Percentiles rank a stretch among this genome's conserved stretches.
Evolutionary conservation across 208 protist genomes (phyloP).

Genomic region (Crithidia bombi): DNA sequence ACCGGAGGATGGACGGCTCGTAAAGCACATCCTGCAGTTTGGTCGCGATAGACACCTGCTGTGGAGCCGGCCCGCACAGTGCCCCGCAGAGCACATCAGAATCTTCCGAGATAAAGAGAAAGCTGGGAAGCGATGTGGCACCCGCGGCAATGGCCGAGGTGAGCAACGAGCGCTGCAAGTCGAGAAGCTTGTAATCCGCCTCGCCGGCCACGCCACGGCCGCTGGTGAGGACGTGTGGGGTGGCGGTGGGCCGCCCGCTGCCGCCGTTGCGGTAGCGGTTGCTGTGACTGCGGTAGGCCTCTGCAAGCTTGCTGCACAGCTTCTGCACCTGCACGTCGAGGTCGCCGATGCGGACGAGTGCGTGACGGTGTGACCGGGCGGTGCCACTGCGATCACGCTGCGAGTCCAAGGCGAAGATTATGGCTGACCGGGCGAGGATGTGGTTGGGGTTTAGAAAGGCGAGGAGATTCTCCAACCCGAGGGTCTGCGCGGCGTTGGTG

Average conservation of each 20-base stretch:
- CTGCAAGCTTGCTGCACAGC: conserved; percentile 47
- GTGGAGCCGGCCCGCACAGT: conserved; percentile 79
- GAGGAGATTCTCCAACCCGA: conserved; percentile 62
- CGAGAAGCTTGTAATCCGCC: conserved; percentile 89
- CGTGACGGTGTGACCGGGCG: conserved; percentile 56
- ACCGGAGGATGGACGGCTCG: conserved; percentile 65
- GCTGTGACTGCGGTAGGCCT: conserved; percentile 34
- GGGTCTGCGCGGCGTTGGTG: conserved; percentile 81
- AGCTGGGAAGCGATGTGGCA: conserved; percentile 41
- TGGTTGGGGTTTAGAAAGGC: conserved; percentile 45
- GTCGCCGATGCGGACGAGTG: conserved; percentile 66
- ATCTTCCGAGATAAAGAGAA: conserved; percentile 89
- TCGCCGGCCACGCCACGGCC: conserved; percentile 84
- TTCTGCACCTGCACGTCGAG: conserved; percentile 71
- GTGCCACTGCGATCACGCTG: conserved; percentile 73
- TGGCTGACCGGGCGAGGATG: conserved; percentile 42
- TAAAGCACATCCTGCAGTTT: conserved; percentile 80
- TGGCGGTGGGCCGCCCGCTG: not conserved
- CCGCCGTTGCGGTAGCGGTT: not conserved
- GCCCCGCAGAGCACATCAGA: conserved; percentile 85
- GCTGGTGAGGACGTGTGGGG: conserved; percentile 69
- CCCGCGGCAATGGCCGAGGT: conserved; percentile 29
- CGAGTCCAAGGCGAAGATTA: conserved; percentile 85
- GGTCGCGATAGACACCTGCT: conserved; percentile 77
- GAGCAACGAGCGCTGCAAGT: conserved; percentile 68